Base-by-base conservation (phyloP, 208 protist genomes). In the Leishmania turanica region DNA sequence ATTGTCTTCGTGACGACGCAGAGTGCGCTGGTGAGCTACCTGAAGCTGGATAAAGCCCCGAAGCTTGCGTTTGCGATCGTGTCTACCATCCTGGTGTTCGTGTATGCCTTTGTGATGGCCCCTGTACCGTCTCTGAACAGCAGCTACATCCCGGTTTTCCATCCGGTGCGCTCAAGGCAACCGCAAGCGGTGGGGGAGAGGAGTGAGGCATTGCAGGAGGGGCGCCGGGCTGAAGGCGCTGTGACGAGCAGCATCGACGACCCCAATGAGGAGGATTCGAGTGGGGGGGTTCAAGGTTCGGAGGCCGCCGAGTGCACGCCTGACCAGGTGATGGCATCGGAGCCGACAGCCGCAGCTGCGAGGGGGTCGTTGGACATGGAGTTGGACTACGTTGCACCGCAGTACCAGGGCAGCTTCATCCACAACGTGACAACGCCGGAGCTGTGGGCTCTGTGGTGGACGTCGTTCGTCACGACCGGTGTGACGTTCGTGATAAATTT, bases 331-430 rank as follows among this genome's bases (percentile, higher is more conserved):
- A 19, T 56, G 15, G 17, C 51, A 19, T 56, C 17, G 51, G 15
- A 56, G 51, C 51, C 51, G 51, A 56, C 51, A 13, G 51, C 15
- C 17, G 42, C 42, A 45, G 51, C 51, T 56, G 51, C 51, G 51
- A 56, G 21, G 51, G 58, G 19, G 58, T 24, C 6, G 19, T 45
- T 45, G 5, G 42, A 78, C 45, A 85, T 76, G 34, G 87, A 93
- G 21, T 68, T 91, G 24, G 90, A 94, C 80, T 94, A 88, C 81
- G 82, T 93, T 68, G 88, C 89, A 2, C 91, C 91, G 31, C 88
- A 91, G 77, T 95, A 93, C 74, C 88, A 87, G 73, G 82, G 80
- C 65, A 79, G 42, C 49, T 95, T 95, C 81, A 31, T 89, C 40
- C 80, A 85, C 27, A 93, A 87, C 79, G 66, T 89, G 21, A 68